phyloP scores from a whole-genome alignment of 495 filamentous ascomycete genomes.

The Xylaria bambusicola region DNA sequence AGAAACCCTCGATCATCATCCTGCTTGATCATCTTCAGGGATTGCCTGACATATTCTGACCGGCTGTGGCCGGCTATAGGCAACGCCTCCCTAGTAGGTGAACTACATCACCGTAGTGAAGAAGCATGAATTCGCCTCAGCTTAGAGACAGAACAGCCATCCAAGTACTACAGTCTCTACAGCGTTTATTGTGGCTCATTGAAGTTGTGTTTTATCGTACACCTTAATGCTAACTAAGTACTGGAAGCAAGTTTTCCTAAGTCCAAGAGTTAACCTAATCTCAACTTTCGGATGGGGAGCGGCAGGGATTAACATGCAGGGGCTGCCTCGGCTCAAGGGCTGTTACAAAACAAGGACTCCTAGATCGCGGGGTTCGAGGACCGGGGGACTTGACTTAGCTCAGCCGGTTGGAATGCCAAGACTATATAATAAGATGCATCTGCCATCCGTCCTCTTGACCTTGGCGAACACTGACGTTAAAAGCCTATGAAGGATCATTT shows the following conservation, averaged over 20 bases:
- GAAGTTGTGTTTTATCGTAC: too few species aligned
- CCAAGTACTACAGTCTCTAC: too few species aligned
- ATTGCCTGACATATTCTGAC: conserved; percentile 6
- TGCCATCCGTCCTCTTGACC: background rate
- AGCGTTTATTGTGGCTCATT: too few species aligned
- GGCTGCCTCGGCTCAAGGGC: background rate
- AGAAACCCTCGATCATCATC: background rate
- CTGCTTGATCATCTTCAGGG: conserved; percentile 46
- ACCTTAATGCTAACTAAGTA: background rate
- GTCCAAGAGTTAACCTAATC: background rate
- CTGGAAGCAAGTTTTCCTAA: too few species aligned
- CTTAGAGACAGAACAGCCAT: background rate
- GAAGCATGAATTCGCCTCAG: background rate
- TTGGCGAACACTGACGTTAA: background rate
- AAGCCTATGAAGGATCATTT: background rate
- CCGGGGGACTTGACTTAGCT: background rate
- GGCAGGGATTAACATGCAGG: conserved; percentile 12
- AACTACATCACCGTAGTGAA: too few species aligned
- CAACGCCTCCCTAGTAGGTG: background rate
- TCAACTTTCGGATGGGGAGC: background rate
- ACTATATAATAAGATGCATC: conserved; percentile 6
- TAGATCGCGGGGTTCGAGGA: background rate
- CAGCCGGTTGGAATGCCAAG: background rate
- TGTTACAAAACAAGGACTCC: too few species aligned
- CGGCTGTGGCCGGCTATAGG: background rate